phyloP scores from a whole-genome alignment of 2,329 filamentous ascomycete species.

The Cladosporium colombiae region DNA sequence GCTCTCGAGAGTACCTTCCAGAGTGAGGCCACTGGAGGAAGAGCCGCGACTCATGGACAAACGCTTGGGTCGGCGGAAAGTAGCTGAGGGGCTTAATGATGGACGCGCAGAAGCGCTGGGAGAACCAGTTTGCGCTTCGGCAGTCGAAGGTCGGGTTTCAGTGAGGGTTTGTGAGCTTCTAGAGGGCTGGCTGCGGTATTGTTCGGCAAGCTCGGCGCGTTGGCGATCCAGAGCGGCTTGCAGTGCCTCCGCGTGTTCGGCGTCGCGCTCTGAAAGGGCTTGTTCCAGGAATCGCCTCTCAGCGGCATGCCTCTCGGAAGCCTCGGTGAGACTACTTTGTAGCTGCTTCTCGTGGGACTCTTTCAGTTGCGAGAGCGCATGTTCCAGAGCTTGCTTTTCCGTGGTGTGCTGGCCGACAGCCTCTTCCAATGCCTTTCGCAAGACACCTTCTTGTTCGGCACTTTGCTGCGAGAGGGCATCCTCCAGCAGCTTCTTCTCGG shows the following conservation, averaged over 20 bases:
- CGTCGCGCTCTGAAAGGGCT: constrained; percentile 14
- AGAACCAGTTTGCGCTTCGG: neutral
- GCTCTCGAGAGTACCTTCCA: constrained; percentile 38
- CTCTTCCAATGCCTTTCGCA: constrained; percentile 7
- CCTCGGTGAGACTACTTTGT: constrained; percentile 1
- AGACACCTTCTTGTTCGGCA: neutral
- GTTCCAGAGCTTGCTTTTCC: constrained; percentile 12
- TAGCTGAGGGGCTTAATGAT: neutral
- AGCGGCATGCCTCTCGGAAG: constrained; percentile 6
- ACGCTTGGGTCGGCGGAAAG: constrained; percentile 1
- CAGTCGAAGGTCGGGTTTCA: neutral
- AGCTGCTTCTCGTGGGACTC: constrained; percentile 16
- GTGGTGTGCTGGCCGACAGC: neutral
- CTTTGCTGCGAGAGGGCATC: constrained; percentile 5
- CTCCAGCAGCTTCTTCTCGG: constrained; percentile 11
- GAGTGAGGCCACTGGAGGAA: constrained; percentile 24
- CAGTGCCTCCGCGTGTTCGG: constrained; percentile 4
- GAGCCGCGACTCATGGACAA: neutral
- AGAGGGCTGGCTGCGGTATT: neutral
- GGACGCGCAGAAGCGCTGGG: constrained; percentile 16
- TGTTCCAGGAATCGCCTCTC: constrained; percentile 12
- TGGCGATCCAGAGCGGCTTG: constrained; percentile 15
- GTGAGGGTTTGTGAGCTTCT: neutral
- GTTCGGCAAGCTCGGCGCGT: constrained; percentile 1
- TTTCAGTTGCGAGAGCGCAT: constrained; percentile 6